Base-by-base conservation (phyloP, 768 basidiomycete genomes). In the Boletus sensibilis region DNA sequence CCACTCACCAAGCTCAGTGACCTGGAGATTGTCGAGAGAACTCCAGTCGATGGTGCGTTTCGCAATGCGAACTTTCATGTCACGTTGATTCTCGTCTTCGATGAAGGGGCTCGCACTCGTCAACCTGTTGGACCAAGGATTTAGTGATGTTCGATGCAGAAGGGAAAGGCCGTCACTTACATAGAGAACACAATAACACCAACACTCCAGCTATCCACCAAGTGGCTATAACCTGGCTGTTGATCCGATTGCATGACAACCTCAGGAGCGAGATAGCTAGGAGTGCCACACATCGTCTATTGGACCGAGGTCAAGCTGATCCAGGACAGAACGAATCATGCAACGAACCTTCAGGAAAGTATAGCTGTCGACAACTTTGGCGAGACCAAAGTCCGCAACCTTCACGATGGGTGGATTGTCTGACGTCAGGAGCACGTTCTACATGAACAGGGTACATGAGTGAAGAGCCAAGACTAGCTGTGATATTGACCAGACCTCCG, bases 171-270 rank as follows among this genome's bases (percentile, higher is more conserved):
- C n/a, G 27, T 27, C 12, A 68, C 84, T 58, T 65, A 94, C 94
- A 93, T 94, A 23, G 88, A 88, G 65, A 88, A 98, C 1, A 98
- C 83, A 51, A 98, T 97, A 21, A 97, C 93, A 7, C 97, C 96
- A 12, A 94, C 83, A 44, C 92, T 95, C 94, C 94, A 99, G 59
- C 92, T 93, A 68, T 99, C 97, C 48, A 98, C 97, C 20, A 89
- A 75, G 55, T 87, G 83, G 65, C 89, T 87, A 66, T 99, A 98
- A 3, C 94, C 95, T 53, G 20, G 82, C 75, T 29, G 65, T 29
- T 78, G 72, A 41, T 80, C 76, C 5, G 65, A 48, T 59, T 88
- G 86, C 58, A 75, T 75, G 47, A 98, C 89, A 33, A 99, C 92
- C 63, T 98, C 95, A 1, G 93, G 93, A 1, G 94, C 94, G 6